Percentiles rank a stretch among this genome's conserved stretches.
These are phyloP conservation scores for Jatropha curcas DNA, from an alignment of 345 rosid genomes.

Conservation along the genomic window DNA sequence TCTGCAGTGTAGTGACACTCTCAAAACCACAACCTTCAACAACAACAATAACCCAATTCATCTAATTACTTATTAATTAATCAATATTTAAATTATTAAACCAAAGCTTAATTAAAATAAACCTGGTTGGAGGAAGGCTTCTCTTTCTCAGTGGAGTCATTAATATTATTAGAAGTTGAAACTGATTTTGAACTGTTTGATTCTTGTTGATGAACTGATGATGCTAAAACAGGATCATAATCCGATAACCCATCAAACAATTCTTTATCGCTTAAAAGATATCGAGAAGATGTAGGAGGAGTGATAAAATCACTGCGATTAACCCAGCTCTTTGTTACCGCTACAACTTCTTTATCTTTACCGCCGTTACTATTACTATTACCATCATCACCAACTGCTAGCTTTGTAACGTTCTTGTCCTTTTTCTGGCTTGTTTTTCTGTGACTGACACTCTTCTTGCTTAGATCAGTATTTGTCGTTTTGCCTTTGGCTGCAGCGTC, in stretches of 20 bases:
- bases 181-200: constrained; percentile 35
- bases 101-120: background rate
- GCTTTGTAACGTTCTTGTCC: constrained; percentile 36
- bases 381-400: constrained; percentile 1
- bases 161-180: constrained; percentile 32
- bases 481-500: background rate
- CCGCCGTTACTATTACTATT: background rate
- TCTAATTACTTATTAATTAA: background rate
- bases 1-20: constrained; percentile 91
- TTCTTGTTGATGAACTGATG: constrained; percentile 22
- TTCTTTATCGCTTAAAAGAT: constrained; percentile 53
- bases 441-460: constrained; percentile 22
- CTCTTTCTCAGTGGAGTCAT: too few relatives aligned
- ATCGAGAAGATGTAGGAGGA: constrained; percentile 76
- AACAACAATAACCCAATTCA: background rate
- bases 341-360: constrained; percentile 8
- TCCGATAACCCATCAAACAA: constrained; percentile 42
- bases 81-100: background rate
- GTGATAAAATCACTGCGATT: constrained; percentile 44
- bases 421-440: constrained; percentile 21
- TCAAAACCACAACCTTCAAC: constrained; percentile 74
- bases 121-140: constrained; percentile 59
- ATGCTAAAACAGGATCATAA: constrained; percentile 40
- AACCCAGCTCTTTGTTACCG: constrained; percentile 48
- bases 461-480: constrained; percentile 10